These are phyloP conservation scores for Williopsis jadinii DNA, from an alignment of 1,139 yeast species.

Conservation along the genomic window DNA sequence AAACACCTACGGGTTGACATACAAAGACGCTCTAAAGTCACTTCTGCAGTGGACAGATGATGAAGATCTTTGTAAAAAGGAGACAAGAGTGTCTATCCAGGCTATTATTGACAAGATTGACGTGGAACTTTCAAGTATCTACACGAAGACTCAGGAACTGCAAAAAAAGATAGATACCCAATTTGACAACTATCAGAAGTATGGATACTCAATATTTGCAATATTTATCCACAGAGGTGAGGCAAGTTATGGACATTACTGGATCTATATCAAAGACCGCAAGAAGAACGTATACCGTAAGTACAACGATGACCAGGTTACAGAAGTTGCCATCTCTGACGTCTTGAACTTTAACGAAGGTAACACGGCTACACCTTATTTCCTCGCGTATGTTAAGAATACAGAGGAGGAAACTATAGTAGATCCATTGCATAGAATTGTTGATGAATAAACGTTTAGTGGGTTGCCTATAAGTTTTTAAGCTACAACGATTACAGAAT, in stretches of 20 bases:
- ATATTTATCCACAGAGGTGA: slow-evolving; percentile 94
- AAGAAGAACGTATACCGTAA: slow-evolving; percentile 65
- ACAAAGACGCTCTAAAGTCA: slow-evolving; percentile 45
- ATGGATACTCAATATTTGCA: slow-evolving; percentile 82
- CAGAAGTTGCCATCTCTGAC: slow-evolving; percentile 69
- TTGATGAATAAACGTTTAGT: neutral
- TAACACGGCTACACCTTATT: slow-evolving; percentile 90
- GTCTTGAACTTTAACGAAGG: slow-evolving; percentile 63
- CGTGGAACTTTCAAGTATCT: slow-evolving; percentile 31
- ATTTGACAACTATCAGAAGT: slow-evolving; percentile 49
- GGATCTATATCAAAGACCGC: slow-evolving; percentile 86
- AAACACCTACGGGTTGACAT: slow-evolving; percentile 39
- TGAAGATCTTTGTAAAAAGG: slow-evolving; percentile 28
- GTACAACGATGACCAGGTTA: slow-evolving; percentile 87
- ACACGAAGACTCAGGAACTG: slow-evolving; percentile 34
- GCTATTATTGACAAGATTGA: slow-evolving; percentile 32
- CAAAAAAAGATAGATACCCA: slow-evolving; percentile 46
- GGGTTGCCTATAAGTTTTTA: no score
- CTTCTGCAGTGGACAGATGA: slow-evolving; percentile 48
- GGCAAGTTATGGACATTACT: slow-evolving; percentile 93
- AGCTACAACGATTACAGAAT: no score
- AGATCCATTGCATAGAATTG: slow-evolving; percentile 54
- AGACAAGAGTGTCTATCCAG: slow-evolving; percentile 26
- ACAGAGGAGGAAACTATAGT: slow-evolving; percentile 55
- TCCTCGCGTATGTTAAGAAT: slow-evolving; percentile 73